These are phyloP conservation scores for Sclerotinia trifoliorum DNA, from an alignment of 2,329 filamentous ascomycete species.

Conservation along the genomic window DNA sequence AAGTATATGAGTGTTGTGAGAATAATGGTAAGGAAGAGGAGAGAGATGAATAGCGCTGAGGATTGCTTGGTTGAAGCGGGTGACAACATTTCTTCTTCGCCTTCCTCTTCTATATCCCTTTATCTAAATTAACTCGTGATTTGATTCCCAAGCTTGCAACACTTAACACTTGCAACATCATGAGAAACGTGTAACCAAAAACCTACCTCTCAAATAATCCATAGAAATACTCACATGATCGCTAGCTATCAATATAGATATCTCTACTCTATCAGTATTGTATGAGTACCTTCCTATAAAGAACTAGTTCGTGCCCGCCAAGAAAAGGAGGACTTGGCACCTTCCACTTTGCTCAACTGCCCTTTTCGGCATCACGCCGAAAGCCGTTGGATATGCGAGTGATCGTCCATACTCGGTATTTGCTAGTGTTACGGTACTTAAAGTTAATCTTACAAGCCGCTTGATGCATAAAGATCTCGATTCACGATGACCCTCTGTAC, in stretches of 20 bases:
- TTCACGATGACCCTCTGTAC: not conserved
- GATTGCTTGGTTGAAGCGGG: not conserved
- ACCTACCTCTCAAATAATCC: not conserved
- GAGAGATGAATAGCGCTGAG: not conserved
- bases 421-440: not conserved
- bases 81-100: not conserved
- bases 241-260: too few relatives aligned
- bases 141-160: not conserved
- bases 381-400: not conserved
- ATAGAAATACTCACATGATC: not conserved
- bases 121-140: not conserved
- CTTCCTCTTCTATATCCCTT: not conserved
- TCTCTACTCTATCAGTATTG: not conserved
- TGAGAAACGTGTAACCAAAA: too few relatives aligned
- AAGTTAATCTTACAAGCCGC: not conserved
- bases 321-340: not conserved
- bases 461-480: not conserved
- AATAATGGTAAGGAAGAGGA: not conserved
- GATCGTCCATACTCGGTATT: not conserved
- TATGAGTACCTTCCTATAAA: conserved; percentile 3
- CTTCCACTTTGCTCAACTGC: conserved; percentile 1
- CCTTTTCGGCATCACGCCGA: not conserved
- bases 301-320: not conserved
- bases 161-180: not conserved
- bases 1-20: not conserved